Base-by-base conservation (phyloP, 495 filamentous ascomycete species). In the Bathelium albidoporum region DNA sequence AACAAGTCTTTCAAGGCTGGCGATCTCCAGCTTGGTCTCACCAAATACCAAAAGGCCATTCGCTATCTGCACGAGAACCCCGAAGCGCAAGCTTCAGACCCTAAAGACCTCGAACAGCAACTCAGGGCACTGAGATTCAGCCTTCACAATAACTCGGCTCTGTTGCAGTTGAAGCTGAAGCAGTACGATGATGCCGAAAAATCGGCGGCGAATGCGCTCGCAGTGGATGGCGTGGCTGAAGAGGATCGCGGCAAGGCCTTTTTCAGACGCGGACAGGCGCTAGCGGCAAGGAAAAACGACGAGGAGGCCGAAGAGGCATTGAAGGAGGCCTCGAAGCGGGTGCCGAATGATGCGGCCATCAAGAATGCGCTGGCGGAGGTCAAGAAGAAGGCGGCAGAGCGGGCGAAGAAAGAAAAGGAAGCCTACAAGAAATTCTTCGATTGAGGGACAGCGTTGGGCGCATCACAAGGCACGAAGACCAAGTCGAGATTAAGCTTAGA, bases 31-130 rank as follows among this genome's bases (percentile, higher is more conserved):
- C 77, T 89, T 26, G 93, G 86, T 12, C 79, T 97, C 28, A 89
- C 89, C 45, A 99, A 99, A 79, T 99, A 99, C 78, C 89, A 95
- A 76, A 99, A 99, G 78, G 92, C 84, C n/a, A 75, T 99, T 61
- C 88, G 94, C 66, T 99, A 97, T 71, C 76, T 97, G 64, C 90
- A 91, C 73, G 91, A 97, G 76, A 89, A 94, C 72, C 87, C 90
- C 12, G 84, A 85, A 59, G 75, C 86, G 24, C 75, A 71, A 20
- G 85, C 91, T 20, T 76, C 80, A 1, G 90, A 91, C 64, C 78
- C 86, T 39, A 77, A 80, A 44, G 88, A 90, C 52, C 79, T 88
- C 36, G 82, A 81, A 55, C 71, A 77, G 58, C 78, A 89, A 69
- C 77, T 96, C 63, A 85, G 85, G 67, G 77, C 84, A 28, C 80